phyloP scores from a whole-genome alignment of 140 eudicot species.

The Erigeron philadelphicus region DNA sequence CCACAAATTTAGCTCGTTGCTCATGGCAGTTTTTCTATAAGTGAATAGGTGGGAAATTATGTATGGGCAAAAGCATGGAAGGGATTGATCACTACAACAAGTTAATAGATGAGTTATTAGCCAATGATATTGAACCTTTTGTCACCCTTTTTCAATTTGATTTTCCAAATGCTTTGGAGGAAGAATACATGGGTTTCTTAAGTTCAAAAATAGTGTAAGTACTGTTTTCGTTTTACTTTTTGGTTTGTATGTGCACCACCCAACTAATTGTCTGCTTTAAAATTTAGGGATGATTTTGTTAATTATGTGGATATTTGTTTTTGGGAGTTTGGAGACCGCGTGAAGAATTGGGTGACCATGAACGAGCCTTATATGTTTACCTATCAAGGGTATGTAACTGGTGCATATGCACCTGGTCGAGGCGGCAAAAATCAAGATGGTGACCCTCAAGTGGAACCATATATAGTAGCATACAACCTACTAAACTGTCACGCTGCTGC shows the following conservation, averaged over 20 bases:
- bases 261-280: background rate
- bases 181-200: slow-evolving; percentile 38
- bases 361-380: slow-evolving; percentile 29
- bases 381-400: slow-evolving; percentile 18
- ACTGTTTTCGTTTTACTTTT: background rate
- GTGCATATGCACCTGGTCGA: slow-evolving; percentile 31
- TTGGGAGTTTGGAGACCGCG: slow-evolving; percentile 38
- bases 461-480: slow-evolving; percentile 26
- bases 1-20: too few relatives aligned
- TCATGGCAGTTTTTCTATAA: too few relatives aligned
- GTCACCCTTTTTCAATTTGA: slow-evolving; percentile 39
- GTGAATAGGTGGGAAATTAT: slow-evolving; percentile 32
- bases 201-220: slow-evolving; percentile 31
- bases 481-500: slow-evolving; percentile 34
- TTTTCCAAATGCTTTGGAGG: slow-evolving; percentile 35
- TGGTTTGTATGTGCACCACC: background rate
- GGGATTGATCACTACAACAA: slow-evolving; percentile 30
- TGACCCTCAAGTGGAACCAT: slow-evolving; percentile 34
- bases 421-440: slow-evolving; percentile 25
- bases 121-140: slow-evolving; percentile 33
- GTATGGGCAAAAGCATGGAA: slow-evolving; percentile 28
- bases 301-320: slow-evolving; percentile 39
- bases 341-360: slow-evolving; percentile 37
- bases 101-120: slow-evolving; percentile 28
- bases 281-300: slow-evolving; percentile 30